Conservation (phyloP, 495 filamentous ascomycete species). For the Aspergillus saccharolyticus region DNA sequence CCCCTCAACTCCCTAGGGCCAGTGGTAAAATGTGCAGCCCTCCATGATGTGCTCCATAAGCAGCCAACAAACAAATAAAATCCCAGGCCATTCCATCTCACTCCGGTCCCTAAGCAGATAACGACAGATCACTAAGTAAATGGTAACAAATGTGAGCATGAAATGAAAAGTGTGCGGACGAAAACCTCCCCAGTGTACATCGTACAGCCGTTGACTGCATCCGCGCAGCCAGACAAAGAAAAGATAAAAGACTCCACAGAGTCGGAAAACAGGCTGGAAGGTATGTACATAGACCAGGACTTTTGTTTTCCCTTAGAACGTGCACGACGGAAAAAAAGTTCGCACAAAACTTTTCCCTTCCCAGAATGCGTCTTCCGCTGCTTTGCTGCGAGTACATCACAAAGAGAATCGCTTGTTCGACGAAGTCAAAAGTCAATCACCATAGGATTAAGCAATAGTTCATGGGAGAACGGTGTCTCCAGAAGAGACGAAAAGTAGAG, state of each 20-base stretch:
- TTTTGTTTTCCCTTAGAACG: constrained; percentile 11
- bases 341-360: constrained; percentile 21
- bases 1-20: not conserved
- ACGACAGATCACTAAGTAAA: constrained; percentile 9
- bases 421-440: constrained; percentile 13
- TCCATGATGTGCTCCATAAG: not conserved
- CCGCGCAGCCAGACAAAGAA: constrained; percentile 15
- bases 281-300: constrained; percentile 25
- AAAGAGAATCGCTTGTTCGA: constrained; percentile 18
- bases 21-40: constrained; percentile 10
- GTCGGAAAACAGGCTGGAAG: constrained; percentile 20
- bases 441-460: constrained; percentile 16
- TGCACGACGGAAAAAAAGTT: constrained; percentile 15
- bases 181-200: constrained; percentile 28
- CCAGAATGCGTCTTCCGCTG: constrained; percentile 17
- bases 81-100: constrained; percentile 30
- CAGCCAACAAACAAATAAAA: constrained; percentile 15
- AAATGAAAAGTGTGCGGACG: constrained; percentile 20
- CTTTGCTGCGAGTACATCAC: constrained; percentile 16
- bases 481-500: constrained; percentile 9
- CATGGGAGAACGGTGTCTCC: not conserved
- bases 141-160: constrained; percentile 15
- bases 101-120: constrained; percentile 28
- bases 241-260: constrained; percentile 16
- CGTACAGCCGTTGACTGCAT: constrained; percentile 30